A percentile compares a stretch with the other conserved stretches of the same genome.
Conservation (phyloP, 176 grass and related monocot species). For the Rhynchospora tenuis region DNA sequence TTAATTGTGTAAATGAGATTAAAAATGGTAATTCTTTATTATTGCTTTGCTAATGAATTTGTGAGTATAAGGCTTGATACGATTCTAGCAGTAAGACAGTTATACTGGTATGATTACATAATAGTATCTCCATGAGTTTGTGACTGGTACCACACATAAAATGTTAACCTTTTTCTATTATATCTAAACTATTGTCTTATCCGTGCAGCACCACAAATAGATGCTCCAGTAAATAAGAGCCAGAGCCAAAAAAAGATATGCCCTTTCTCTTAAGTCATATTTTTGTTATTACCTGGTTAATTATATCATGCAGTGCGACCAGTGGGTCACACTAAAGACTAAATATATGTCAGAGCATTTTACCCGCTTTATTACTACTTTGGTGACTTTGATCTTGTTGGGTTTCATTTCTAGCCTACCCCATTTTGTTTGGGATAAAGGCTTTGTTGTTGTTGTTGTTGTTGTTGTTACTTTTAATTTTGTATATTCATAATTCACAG, state of each 20-base stretch:
- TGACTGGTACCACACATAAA: background rate
- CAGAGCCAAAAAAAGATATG: constrained; percentile 21
- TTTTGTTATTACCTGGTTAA: background rate
- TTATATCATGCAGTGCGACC: background rate
- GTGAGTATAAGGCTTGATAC: background rate
- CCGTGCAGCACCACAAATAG: background rate
- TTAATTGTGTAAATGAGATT: background rate
- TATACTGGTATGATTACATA: background rate
- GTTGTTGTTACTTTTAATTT: background rate
- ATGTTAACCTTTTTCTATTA: background rate
- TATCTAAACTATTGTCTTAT: constrained; percentile 16
- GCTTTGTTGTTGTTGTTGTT: background rate
- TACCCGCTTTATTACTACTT: background rate
- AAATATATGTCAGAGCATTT: background rate
- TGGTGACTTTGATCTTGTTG: no score
- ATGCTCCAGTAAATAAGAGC: constrained; percentile 21
- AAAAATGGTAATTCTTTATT: constrained; percentile 6
- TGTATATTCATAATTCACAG: constrained; percentile 13
- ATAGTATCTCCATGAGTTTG: background rate
- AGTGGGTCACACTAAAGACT: background rate
- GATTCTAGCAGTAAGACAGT: background rate
- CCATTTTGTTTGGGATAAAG: no score
- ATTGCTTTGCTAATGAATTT: background rate
- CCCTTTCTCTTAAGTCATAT: background rate
- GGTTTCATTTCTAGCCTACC: no score